A percentile compares a stretch with the other conserved stretches of the same genome.
Conservation (phyloP, 768 basidiomycete species). For the Termitomyces sp. region DNA sequence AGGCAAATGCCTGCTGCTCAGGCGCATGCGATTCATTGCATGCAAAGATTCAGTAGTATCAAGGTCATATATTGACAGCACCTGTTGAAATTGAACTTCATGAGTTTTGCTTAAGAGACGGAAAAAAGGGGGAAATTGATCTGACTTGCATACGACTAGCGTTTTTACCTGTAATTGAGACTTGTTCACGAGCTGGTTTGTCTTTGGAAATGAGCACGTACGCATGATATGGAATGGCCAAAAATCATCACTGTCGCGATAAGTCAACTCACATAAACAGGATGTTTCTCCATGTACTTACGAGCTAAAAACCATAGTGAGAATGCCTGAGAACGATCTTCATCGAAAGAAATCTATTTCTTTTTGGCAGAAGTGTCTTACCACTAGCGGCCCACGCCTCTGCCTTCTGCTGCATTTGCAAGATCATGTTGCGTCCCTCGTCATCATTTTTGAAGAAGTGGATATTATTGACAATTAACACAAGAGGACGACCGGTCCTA, state of each 20-base stretch:
- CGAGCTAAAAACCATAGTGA: slow-evolving; percentile 78
- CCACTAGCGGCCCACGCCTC: slow-evolving; percentile 83
- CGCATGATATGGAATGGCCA: slow-evolving; percentile 73
- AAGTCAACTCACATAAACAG: slow-evolving; percentile 10
- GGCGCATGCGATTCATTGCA: slow-evolving; percentile 51
- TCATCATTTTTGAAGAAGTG: slow-evolving; percentile 75
- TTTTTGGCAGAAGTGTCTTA: slow-evolving; percentile 22
- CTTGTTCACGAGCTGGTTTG: slow-evolving; percentile 1
- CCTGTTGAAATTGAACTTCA: slow-evolving; percentile 26
- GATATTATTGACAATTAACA: slow-evolving; percentile 78
- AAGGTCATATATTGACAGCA: slow-evolving; percentile 72
- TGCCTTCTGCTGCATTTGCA: slow-evolving; percentile 82
- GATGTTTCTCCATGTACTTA: slow-evolving; percentile 25
- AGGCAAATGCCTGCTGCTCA: slow-evolving; percentile 26
- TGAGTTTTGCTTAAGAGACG: neutral
- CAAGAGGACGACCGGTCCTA: slow-evolving; percentile 59
- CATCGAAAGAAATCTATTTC: neutral
- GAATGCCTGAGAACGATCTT: slow-evolving; percentile 41
- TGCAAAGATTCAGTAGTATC: slow-evolving; percentile 48
- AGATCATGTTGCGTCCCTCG: slow-evolving; percentile 69
- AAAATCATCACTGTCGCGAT: slow-evolving; percentile 65
- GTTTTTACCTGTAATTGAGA: slow-evolving; percentile 44
- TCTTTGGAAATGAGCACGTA: slow-evolving; percentile 26
- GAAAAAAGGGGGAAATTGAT: neutral
- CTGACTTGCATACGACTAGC: slow-evolving; percentile 72